Evolutionary conservation across 1,284 basidiomycete genomes (phyloP).

Genomic region (Ceratobasidium sp.): DNA sequence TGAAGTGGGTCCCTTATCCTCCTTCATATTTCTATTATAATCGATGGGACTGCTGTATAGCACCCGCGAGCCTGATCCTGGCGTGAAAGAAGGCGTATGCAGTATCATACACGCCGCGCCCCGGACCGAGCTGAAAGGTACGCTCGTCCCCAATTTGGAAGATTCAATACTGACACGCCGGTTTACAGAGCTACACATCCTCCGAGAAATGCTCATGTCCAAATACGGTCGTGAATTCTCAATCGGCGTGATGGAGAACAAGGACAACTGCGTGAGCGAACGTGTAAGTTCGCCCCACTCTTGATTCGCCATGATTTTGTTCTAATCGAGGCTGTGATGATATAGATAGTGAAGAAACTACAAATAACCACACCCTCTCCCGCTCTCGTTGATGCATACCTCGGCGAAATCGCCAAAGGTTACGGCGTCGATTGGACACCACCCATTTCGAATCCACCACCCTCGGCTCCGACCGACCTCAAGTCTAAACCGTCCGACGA

Average conservation of each 20-base stretch:
- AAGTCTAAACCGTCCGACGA: background rate
- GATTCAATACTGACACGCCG: background rate
- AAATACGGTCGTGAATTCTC: constrained; percentile 91
- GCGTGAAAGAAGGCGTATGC: constrained; percentile 71
- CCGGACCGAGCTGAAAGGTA: constrained; percentile 89
- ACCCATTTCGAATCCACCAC: background rate
- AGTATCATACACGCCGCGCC: constrained; percentile 88
- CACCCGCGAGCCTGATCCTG: constrained; percentile 83
- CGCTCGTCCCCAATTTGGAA: constrained; percentile 9
- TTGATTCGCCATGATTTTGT: background rate
- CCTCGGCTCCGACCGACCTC: constrained; percentile 22
- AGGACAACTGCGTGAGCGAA: constrained; percentile 79
- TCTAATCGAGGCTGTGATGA: background rate
- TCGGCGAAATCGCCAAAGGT: constrained; percentile 86
- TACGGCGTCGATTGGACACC: constrained; percentile 81
- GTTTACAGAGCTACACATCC: constrained; percentile 81
- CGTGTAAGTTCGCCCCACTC: constrained; percentile 63
- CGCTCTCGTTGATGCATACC: constrained; percentile 86
- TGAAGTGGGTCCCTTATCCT: constrained; percentile 64
- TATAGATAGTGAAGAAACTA: constrained; percentile 78
- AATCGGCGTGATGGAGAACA: constrained; percentile 82
- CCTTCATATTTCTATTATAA: background rate
- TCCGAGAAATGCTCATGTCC: constrained; percentile 94
- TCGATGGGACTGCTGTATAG: constrained; percentile 55
- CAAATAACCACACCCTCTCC: constrained; percentile 72